A percentile compares a stretch with the other conserved stretches of the same genome.
phyloP scores from a whole-genome alignment of 2,329 filamentous ascomycete genomes.

The Neocucurbitaria cava region DNA sequence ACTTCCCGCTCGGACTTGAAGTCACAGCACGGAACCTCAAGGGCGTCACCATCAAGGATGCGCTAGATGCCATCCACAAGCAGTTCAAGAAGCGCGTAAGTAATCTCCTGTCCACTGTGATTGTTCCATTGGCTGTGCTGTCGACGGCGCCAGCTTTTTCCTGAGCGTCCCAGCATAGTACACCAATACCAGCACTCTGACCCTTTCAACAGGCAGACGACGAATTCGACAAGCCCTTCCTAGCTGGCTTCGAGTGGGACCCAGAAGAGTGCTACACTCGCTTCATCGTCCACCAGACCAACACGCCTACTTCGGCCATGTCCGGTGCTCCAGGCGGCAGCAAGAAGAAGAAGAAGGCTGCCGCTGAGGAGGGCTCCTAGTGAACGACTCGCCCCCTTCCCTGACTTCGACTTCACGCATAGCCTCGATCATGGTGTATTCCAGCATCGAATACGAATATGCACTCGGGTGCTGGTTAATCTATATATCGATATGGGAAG shows the following conservation, averaged over 20 bases:
- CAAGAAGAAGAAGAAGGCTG: constrained; percentile 51
- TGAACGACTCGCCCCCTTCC: constrained; percentile 49
- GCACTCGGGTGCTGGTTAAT: constrained; percentile 36
- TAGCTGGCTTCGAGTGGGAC: constrained; percentile 96
- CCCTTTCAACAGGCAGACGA: constrained; percentile 71
- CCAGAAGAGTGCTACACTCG: constrained; percentile 89
- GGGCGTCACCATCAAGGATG: constrained; percentile 97
- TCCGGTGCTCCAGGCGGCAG: constrained; percentile 54
- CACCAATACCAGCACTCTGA: constrained; percentile 23
- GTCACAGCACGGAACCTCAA: constrained; percentile 90
- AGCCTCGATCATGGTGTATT: constrained; percentile 29
- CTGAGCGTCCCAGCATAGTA: background rate
- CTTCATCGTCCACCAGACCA: constrained; percentile 85
- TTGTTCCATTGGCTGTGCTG: background rate
- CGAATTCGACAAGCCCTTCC: constrained; percentile 84
- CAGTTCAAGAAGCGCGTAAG: constrained; percentile 94
- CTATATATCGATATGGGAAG: constrained; percentile 43
- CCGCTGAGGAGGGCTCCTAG: constrained; percentile 33
- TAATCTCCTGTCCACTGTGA: constrained; percentile 13
- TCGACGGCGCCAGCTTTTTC: background rate
- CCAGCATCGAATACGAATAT: constrained; percentile 29
- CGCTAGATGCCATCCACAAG: constrained; percentile 93
- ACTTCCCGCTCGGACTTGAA: constrained; percentile 86
- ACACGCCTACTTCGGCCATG: constrained; percentile 54
- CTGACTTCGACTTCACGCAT: constrained; percentile 41